Evolutionary conservation across 2,329 filamentous ascomycete species (phyloP), one percentile per base, ranked within the genome.

Genomic region (Onygenales sp.): DNA sequence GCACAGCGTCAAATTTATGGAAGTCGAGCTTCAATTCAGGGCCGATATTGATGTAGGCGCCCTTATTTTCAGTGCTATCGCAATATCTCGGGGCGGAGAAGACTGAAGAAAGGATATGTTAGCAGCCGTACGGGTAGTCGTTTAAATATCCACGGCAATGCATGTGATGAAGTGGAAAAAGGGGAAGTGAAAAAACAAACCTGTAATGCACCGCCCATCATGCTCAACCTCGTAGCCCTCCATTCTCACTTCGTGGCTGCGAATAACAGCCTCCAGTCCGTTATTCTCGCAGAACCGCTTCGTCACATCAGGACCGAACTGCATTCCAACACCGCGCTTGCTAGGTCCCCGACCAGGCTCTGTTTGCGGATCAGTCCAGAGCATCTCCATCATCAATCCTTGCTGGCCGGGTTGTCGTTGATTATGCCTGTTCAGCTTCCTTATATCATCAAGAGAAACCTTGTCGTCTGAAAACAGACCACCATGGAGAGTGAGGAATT

Each of bases 351-450:
- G 84, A 51, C 93, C 93, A 32, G 87, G 84, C 61, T 84, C 79
- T 0, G 87, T 80, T 69, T 98, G 93, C 2, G 93, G 93, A 67
- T 98, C 93, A 0, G 93, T 97, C 93, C 93, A 98, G 46, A 98
- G 81, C 93, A 98, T 98, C 73, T 98, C 93, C 93, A 98, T 98
- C 93, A 98, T 98, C 63, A 98, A 75, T 11, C 93, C 93, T 48
- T 87, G 76, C 70, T 98, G 93, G 35, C 93, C 93, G 2, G 93
- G 92, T 65, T 97, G 92, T 57, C 89, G 81, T 72, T 97, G 93
- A 68, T 82, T 84, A 73, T 96, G 91, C 60, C 92, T 80, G 72
- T 97, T 85, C 54, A 97, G 77, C 73, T 95, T 94, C 60, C 93
- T 83, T 61, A 98, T 94, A 66, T 98, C 92, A 61, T 97, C 89